Evolutionary conservation across 2,329 filamentous ascomycete genomes (phyloP).

Genomic region (Tolypocladium album): DNA sequence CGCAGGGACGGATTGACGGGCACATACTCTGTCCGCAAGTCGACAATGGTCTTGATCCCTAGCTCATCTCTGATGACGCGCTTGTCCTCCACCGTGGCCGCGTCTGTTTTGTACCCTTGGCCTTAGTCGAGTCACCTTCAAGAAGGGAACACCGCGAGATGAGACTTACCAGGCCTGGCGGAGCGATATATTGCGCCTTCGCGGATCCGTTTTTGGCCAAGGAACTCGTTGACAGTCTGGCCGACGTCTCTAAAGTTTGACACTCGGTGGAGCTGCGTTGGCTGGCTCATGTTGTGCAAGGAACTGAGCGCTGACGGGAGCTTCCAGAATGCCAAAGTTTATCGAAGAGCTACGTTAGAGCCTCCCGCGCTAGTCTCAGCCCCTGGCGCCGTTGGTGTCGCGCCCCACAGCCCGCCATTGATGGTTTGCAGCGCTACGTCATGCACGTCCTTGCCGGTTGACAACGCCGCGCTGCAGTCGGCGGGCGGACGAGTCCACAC

Average conservation of each 20-base stretch:
- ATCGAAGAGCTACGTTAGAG: not conserved
- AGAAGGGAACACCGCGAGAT: not conserved
- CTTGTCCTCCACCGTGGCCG: constrained; percentile 58
- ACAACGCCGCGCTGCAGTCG: not conserved
- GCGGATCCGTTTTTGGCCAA: constrained; percentile 43
- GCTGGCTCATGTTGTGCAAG: too few species aligned
- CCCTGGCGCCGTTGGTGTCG: not conserved
- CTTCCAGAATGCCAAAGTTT: not conserved
- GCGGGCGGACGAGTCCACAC: too few species aligned
- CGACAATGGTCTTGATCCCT: constrained; percentile 62
- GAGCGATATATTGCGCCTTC: constrained; percentile 60
- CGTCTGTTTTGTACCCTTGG: constrained; percentile 36
- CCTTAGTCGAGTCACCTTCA: not conserved
- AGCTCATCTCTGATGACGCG: constrained; percentile 46
- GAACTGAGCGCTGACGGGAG: too few species aligned
- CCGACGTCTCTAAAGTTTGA: constrained; percentile 73
- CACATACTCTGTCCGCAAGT: constrained; percentile 62
- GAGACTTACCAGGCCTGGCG: constrained; percentile 43
- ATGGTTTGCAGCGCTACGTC: not conserved
- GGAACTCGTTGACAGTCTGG: constrained; percentile 49
- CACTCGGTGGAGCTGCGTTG: constrained; percentile 23
- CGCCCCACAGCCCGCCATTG: not conserved
- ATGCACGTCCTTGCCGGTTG: not conserved
- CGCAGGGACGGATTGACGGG: too few species aligned
- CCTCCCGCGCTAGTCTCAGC: not conserved